These are phyloP conservation scores for Eimeria necatrix DNA, from an alignment of 169 alveolate genomes.

Conservation along the genomic window DNA sequence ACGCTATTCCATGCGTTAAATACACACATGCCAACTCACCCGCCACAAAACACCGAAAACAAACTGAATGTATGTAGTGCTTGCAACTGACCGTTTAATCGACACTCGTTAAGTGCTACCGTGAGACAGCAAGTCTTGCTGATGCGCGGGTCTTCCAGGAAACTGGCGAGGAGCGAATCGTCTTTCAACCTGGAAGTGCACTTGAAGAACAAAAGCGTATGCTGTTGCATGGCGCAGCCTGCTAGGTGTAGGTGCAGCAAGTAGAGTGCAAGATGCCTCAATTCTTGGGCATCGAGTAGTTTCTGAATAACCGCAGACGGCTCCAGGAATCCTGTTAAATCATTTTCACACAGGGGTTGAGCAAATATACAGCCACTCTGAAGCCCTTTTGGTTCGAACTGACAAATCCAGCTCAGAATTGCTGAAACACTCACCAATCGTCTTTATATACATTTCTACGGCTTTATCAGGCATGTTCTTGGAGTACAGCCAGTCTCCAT, in stretches of 20 bases:
- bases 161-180: slow-evolving; percentile 64
- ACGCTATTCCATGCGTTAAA: too few species aligned
- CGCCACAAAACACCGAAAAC: background rate
- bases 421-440: slow-evolving; percentile 71
- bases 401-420: background rate
- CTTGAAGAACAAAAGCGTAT: slow-evolving; percentile 77
- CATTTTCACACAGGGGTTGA: background rate
- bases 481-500: slow-evolving; percentile 82
- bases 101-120: slow-evolving; percentile 79
- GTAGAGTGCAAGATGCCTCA: slow-evolving; percentile 75
- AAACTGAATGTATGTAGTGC: background rate
- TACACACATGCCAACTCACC: too few species aligned
- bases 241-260: slow-evolving; percentile 74
- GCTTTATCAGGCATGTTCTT: slow-evolving; percentile 80
- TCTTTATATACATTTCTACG: slow-evolving; percentile 77
- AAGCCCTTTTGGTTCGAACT: background rate
- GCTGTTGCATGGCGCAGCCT: slow-evolving; percentile 73
- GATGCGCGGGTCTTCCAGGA: slow-evolving; percentile 78
- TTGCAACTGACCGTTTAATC: slow-evolving; percentile 57
- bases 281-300: slow-evolving; percentile 77
- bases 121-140: slow-evolving; percentile 62
- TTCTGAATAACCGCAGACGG: slow-evolving; percentile 82
- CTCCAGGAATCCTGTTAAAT: slow-evolving; percentile 68
- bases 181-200: slow-evolving; percentile 79
- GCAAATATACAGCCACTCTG: background rate